Evolutionary conservation across 768 basidiomycete species (phyloP).

Genomic region (Gelatoporia subvermispora): DNA sequence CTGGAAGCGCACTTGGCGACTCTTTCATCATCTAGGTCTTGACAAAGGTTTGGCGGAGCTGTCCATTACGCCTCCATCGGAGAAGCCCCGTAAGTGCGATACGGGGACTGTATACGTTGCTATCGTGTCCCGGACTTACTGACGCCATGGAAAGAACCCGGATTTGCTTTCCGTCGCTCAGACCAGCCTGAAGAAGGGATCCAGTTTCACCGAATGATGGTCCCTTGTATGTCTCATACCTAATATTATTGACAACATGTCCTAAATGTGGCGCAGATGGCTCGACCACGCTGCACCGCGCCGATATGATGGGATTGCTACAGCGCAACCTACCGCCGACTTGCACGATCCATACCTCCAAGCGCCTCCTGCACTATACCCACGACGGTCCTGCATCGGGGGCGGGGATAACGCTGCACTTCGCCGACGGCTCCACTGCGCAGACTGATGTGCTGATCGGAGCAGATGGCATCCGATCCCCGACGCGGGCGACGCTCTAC

Average conservation of each 20-base stretch:
- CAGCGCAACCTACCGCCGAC: slow-evolving; percentile 11
- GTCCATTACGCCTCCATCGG: neutral
- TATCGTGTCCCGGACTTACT: no score
- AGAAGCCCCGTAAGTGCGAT: neutral
- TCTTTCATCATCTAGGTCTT: slow-evolving; percentile 39
- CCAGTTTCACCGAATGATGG: slow-evolving; percentile 16
- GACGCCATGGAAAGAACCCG: slow-evolving; percentile 11
- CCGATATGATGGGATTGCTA: slow-evolving; percentile 21
- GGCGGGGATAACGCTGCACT: slow-evolving; percentile 2
- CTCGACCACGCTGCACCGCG: slow-evolving; percentile 20
- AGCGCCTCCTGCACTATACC: slow-evolving; percentile 17
- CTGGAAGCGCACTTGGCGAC: slow-evolving; percentile 40
- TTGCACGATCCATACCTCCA: slow-evolving; percentile 17
- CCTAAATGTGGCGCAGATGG: slow-evolving; percentile 11
- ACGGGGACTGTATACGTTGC: no score
- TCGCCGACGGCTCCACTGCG: slow-evolving; percentile 13
- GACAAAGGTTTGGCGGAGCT: slow-evolving; percentile 6
- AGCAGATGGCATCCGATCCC: slow-evolving; percentile 18
- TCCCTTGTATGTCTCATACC: slow-evolving; percentile 16
- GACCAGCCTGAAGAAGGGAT: slow-evolving; percentile 14
- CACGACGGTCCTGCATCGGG: neutral
- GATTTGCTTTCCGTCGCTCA: slow-evolving; percentile 18
- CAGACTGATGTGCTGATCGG: slow-evolving; percentile 17
- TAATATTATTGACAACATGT: neutral
- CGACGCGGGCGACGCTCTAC: slow-evolving; percentile 12